Evolutionary conservation across 495 filamentous ascomycete species (phyloP).

Genomic region (Annulohypoxylon bovei): DNA sequence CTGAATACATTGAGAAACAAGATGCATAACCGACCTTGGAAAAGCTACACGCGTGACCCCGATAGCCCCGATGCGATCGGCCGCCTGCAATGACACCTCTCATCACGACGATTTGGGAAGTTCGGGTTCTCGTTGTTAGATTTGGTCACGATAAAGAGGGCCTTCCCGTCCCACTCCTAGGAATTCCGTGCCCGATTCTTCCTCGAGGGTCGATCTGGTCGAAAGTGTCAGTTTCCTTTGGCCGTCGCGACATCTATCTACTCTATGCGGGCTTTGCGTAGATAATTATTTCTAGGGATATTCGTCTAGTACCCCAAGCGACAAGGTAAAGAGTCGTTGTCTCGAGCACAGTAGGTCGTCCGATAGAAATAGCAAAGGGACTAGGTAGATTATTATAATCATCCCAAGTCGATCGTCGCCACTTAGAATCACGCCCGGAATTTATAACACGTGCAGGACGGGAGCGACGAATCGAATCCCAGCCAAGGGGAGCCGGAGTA

Average conservation of each 20-base stretch:
- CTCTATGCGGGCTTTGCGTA: slow-evolving; percentile 19
- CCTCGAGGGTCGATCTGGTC: slow-evolving; percentile 10
- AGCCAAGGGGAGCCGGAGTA: slow-evolving; percentile 12
- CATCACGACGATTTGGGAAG: slow-evolving; percentile 39
- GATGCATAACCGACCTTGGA: slow-evolving; percentile 44
- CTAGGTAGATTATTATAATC: too few species aligned
- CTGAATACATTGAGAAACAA: neutral
- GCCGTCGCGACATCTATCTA: slow-evolving; percentile 11
- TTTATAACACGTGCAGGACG: slow-evolving; percentile 18
- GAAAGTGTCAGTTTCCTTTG: slow-evolving; percentile 13
- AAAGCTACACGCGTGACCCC: slow-evolving; percentile 52
- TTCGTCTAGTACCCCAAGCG: neutral
- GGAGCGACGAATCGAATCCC: slow-evolving; percentile 6
- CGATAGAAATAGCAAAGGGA: neutral
- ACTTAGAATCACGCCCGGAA: slow-evolving; percentile 10
- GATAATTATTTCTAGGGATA: neutral
- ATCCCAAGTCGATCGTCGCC: too few species aligned
- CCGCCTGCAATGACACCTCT: slow-evolving; percentile 49
- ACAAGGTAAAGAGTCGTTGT: neutral
- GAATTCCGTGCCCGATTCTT: slow-evolving; percentile 7
- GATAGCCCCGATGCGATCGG: slow-evolving; percentile 34
- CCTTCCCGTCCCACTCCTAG: slow-evolving; percentile 3
- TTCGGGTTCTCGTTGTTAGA: slow-evolving; percentile 14
- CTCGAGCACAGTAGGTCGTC: neutral
- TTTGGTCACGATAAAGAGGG: slow-evolving; percentile 14